Evolutionary conservation across 495 filamentous ascomycete genomes (phyloP).

Genomic region (Daldinia childiae): DNA sequence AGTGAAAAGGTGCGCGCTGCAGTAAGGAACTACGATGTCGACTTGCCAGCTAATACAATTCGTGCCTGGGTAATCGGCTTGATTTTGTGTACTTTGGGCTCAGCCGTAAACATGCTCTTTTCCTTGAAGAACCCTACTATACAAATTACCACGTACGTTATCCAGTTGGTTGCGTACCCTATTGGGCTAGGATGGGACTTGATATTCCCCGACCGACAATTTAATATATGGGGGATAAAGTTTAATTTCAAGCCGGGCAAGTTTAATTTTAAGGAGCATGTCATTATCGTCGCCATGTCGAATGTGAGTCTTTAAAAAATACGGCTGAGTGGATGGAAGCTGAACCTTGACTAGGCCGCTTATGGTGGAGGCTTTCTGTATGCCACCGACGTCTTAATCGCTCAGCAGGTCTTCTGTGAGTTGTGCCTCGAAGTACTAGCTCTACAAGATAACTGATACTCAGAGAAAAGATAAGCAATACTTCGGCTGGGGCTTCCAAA

Average conservation of each 20-base stretch:
- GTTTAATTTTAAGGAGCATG: slow-evolving; percentile 85
- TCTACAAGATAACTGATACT: not conserved
- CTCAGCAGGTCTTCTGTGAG: slow-evolving; percentile 56
- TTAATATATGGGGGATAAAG: slow-evolving; percentile 65
- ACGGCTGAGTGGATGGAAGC: not conserved
- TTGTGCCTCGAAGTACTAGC: not conserved
- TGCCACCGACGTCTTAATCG: slow-evolving; percentile 59
- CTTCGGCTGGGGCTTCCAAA: slow-evolving; percentile 71
- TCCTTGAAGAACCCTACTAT: slow-evolving; percentile 72
- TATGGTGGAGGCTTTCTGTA: slow-evolving; percentile 61
- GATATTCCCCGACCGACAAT: slow-evolving; percentile 65
- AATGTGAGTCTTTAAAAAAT: slow-evolving; percentile 52
- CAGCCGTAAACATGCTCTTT: slow-evolving; percentile 74
- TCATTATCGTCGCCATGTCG: slow-evolving; percentile 78
- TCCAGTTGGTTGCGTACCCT: slow-evolving; percentile 75
- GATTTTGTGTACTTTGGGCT: slow-evolving; percentile 68
- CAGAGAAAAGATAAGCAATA: slow-evolving; percentile 44
- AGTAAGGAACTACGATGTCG: slow-evolving; percentile 72
- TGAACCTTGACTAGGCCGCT: slow-evolving; percentile 30
- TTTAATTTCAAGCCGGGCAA: slow-evolving; percentile 74
- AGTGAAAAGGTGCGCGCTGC: slow-evolving; percentile 64
- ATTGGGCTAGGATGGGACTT: slow-evolving; percentile 68
- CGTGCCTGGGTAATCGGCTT: slow-evolving; percentile 78
- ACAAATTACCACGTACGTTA: slow-evolving; percentile 71
- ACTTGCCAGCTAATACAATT: slow-evolving; percentile 72